A percentile compares a stretch with the other conserved stretches of the same genome.
Evolutionary conservation across 495 filamentous ascomycete genomes (phyloP).

Genomic region (Penicillium mononematosum): DNA sequence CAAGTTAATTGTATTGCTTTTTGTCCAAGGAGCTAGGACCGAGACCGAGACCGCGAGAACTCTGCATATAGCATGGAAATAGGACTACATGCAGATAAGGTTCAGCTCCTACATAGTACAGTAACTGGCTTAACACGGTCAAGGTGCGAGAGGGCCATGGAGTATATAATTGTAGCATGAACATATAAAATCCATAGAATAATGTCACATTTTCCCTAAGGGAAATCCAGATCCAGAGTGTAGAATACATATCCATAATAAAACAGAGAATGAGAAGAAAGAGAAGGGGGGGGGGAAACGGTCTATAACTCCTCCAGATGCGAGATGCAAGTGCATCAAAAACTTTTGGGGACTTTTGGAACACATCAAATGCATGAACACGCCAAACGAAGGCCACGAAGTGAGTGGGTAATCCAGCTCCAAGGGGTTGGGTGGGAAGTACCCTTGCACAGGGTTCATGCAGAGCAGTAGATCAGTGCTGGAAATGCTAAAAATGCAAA

Average conservation of each 20-base stretch:
- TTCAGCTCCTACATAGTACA: neutral
- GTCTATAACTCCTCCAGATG: slow-evolving; percentile 24
- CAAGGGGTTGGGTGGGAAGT: slow-evolving; percentile 6
- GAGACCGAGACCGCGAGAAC: neutral
- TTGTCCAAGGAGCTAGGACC: too few relatives aligned
- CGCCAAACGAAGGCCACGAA: neutral
- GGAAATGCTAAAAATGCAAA: slow-evolving; percentile 1
- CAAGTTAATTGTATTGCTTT: too few relatives aligned
- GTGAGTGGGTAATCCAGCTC: neutral
- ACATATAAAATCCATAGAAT: neutral
- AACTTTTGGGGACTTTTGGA: slow-evolving; percentile 17
- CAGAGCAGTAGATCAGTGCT: slow-evolving; percentile 9
- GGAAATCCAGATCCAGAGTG: neutral
- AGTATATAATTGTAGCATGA: neutral
- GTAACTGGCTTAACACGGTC: neutral
- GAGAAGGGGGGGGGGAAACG: neutral
- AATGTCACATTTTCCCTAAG: neutral
- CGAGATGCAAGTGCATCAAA: slow-evolving; percentile 18
- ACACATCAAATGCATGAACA: slow-evolving; percentile 19
- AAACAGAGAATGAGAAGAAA: neutral
- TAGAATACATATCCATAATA: neutral
- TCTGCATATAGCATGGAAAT: too few relatives aligned
- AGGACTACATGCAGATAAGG: too few relatives aligned
- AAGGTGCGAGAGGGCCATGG: too few relatives aligned
- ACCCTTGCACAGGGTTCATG: slow-evolving; percentile 7